phyloP scores from a whole-genome alignment of 306 rosid species.

The Phaseolus lunatus region DNA sequence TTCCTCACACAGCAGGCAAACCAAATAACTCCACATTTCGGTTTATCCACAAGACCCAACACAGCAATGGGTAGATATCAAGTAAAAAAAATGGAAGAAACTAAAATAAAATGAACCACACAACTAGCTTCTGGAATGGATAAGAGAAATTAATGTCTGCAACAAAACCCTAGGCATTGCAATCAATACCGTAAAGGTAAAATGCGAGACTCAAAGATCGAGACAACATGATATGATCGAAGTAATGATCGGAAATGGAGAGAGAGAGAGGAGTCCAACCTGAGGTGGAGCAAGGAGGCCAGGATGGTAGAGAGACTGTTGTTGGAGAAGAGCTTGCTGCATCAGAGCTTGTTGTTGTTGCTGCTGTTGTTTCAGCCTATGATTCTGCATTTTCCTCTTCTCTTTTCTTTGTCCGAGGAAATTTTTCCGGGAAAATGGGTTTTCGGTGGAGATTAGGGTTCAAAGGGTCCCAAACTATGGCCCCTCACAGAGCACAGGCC shows the following conservation, averaged over 20 bases:
- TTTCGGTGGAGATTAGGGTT: slow-evolving; percentile 72
- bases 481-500: slow-evolving; percentile 49
- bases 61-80: not conserved
- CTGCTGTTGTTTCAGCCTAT: slow-evolving; percentile 94
- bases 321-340: slow-evolving; percentile 98
- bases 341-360: slow-evolving; percentile 98
- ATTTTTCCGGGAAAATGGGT: slow-evolving; percentile 47
- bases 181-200: slow-evolving; percentile 5
- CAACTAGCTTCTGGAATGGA: not conserved
- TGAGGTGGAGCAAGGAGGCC: slow-evolving; percentile 97
- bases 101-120: not conserved
- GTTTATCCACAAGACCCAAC: slow-evolving; percentile 14
- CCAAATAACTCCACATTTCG: not conserved
- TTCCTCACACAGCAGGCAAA: not conserved
- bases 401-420: slow-evolving; percentile 32
- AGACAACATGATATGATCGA: not conserved
- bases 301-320: slow-evolving; percentile 95
- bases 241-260: not conserved
- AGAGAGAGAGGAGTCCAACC: slow-evolving; percentile 53
- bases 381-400: slow-evolving; percentile 84
- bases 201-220: slow-evolving; percentile 9
- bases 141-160: not conserved
- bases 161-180: slow-evolving; percentile 47
- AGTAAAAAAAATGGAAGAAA: not conserved
- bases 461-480: slow-evolving; percentile 38